Evolutionary conservation across 1,139 yeast species (phyloP), one percentile per base, ranked within the genome.

Genomic region (Pneumocystis oryctolagi): DNA sequence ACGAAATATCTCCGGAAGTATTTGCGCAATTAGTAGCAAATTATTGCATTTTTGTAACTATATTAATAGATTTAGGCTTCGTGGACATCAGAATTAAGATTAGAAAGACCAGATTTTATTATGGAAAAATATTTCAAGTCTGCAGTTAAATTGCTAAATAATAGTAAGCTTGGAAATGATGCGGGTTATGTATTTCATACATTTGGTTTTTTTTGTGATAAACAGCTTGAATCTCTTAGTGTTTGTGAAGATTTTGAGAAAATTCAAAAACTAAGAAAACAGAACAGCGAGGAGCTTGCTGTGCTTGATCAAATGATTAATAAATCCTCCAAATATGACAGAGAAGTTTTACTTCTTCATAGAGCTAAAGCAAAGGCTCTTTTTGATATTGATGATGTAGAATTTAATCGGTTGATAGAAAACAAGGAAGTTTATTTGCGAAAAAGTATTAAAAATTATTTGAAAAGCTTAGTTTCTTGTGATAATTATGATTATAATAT

Each of bases 181-280:
- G 64, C 69, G 60, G 80, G 85, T 0, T 73, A 75, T 42, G 78
- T 84, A 1, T 85, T 73, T 69, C 84, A 81, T 66, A 76, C 78
- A 2, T 79, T 87, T 68, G 97, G 90, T 0, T 77, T 78, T 40
- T 90, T 90, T 70, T 88, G 97, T 71, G 88, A 87, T 68, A 74
- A 75, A 6, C 94, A 87, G 69, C 75, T 81, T 59, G 79, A 79
- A 66, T 78, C 81, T 1, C 71, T 77, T 2, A 73, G 74, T 1
- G 70, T 79, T 18, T 75, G 73, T 53, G 80, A 78, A 14, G 81
- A 81, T 34, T 75, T 85, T 9, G 71, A 70, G 16, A 57, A n/a
- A 30, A 30, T 57, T 57, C 59, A 30, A 12, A 35, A 39, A 57
- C 25, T 35, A 14, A 57, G 42, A 9, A 39, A 57, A 57, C 40